Evolutionary conservation across 257 asterid genomes (phyloP).

Genomic region (Solanum boliviense): DNA sequence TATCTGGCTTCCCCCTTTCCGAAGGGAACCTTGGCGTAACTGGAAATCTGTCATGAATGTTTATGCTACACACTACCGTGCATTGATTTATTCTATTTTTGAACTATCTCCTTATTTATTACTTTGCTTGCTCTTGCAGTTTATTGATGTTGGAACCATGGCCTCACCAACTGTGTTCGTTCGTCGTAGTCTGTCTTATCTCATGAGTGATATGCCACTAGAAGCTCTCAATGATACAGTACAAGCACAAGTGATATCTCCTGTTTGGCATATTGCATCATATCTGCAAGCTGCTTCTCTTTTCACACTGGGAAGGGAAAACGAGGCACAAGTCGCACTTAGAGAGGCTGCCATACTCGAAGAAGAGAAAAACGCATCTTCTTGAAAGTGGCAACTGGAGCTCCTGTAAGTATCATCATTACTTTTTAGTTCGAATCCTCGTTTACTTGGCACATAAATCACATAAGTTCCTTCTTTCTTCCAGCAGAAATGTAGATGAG

Average conservation of each 20-base stretch:
- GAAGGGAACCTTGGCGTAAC: neutral
- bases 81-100: neutral
- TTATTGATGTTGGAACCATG: conserved; percentile 30
- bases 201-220: conserved; percentile 66
- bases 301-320: conserved; percentile 60
- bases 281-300: conserved; percentile 83
- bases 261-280: conserved; percentile 77
- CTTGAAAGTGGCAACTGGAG: conserved; percentile 6
- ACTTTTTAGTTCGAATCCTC: neutral
- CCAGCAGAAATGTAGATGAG: neutral
- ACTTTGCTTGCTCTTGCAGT: conserved; percentile 11
- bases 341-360: conserved; percentile 73
- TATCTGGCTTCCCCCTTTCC: neutral
- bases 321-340: conserved; percentile 73
- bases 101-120: neutral
- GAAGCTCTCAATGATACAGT: conserved; percentile 79
- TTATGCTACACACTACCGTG: neutral
- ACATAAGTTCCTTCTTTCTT: neutral
- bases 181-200: conserved; percentile 44
- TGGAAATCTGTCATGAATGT: neutral
- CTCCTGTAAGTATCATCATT: neutral
- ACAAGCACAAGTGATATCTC: conserved; percentile 70
- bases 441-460: neutral
- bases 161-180: conserved; percentile 32
- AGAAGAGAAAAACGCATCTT: conserved; percentile 33